A percentile compares a stretch with the other conserved stretches of the same genome.
Evolutionary conservation across 2,329 filamentous ascomycete species (phyloP).

Genomic region (Septoria linicola): DNA sequence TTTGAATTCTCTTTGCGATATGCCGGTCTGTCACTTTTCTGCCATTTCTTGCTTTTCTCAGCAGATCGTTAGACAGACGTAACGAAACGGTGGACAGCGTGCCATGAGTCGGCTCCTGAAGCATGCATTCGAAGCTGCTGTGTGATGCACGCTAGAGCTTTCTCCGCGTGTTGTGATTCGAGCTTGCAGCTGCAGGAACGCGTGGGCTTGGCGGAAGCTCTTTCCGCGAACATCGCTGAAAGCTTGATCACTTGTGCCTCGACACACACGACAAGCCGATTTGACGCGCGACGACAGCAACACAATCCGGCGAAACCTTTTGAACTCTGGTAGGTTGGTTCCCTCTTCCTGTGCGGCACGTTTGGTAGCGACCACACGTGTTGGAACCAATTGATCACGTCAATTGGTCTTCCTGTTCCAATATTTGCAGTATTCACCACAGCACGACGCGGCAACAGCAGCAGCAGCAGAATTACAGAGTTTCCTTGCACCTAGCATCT

Average conservation of each 20-base stretch:
- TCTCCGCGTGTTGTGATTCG: constrained; percentile 1
- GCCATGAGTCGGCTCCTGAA: constrained; percentile 11
- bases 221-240: not conserved
- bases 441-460: no score
- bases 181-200: constrained; percentile 9
- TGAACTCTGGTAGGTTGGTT: not conserved
- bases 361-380: no score
- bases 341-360: no score
- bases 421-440: no score
- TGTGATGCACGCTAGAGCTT: not conserved
- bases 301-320: not conserved
- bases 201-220: not conserved
- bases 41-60: not conserved
- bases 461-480: no score
- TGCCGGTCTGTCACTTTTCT: no score
- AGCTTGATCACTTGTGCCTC: not conserved
- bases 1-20: not conserved
- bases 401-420: no score
- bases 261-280: not conserved
- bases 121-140: constrained; percentile 7
- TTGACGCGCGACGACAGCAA: not conserved
- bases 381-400: no score
- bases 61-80: constrained; percentile 2
- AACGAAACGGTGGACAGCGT: not conserved
- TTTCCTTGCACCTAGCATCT: no score